Base-by-base conservation (phyloP, 208 protist species). In the Leishmania tarentolae region DNA sequence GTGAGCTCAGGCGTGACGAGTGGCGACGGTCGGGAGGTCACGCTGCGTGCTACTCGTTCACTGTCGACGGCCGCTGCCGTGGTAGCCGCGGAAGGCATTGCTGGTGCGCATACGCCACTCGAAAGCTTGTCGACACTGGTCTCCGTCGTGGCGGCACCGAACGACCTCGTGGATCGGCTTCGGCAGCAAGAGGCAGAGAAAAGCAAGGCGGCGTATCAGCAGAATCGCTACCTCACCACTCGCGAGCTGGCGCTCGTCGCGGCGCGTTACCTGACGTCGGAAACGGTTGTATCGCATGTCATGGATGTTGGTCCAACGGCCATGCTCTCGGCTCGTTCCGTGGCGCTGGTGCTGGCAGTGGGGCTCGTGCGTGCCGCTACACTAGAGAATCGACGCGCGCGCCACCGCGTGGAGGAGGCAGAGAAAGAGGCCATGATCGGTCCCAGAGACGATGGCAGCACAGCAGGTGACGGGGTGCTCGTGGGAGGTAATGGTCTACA, bases 311-410 rank as follows among this genome's bases (percentile, higher is more conserved):
- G 82, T 13, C 65, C 82, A 2, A 59, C 42, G n/a, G 61, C 40
- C 31, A 52, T 63, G 44, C 77, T 85, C 19, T 79, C 72, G 42
- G 65, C 77, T 15, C 35, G 77, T 7, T 50, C 72, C 28, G 57
- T 85, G 8, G 50, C 63, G 40, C 72, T 85, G 9, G 82, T 81
- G 21, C 44, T 85, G 52, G 47, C 77, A 0, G 82, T 85, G 19
- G 82, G 82, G 8, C 82, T 85, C 9, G 77, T 85, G 82, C 82
- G 53, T 37, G 70, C 76, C n/a, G 77, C 72, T 24, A 79, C 82
- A 47, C 61, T 72, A 52, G 82, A 61, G 37, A 85, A 85, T 40
- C 59, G 77, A 19, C 70, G 42, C 1, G 82, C 77, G 5, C 76
- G 77, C 42, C 71, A 71, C 13, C 82, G 76, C 42, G 37, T 85